Conservation (phyloP, 2,329 filamentous ascomycete species). For the Leptographium wingfieldii region DNA sequence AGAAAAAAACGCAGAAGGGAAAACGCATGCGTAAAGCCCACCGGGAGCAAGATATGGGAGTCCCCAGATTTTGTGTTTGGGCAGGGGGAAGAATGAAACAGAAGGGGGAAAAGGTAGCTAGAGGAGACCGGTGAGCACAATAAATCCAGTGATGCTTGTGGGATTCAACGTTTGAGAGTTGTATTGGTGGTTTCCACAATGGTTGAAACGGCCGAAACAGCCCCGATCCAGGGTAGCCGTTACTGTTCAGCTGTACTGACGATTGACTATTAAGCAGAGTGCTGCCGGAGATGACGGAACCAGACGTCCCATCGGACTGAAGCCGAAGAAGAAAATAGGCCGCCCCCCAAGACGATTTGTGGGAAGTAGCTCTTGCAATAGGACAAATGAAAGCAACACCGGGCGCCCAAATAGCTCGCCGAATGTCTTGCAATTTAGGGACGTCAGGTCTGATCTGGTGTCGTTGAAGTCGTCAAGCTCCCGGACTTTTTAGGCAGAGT, state of each 20-base stretch:
- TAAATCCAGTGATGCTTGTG: constrained; percentile 16
- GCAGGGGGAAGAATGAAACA: background rate
- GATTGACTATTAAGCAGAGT: constrained; percentile 10
- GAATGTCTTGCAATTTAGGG: background rate
- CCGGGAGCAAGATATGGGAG: constrained; percentile 7
- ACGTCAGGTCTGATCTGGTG: background rate
- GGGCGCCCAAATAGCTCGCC: background rate
- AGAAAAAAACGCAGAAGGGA: background rate
- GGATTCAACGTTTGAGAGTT: constrained; percentile 28
- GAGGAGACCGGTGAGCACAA: background rate
- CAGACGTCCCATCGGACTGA: constrained; percentile 4
- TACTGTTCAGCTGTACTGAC: constrained; percentile 12
- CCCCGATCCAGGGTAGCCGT: constrained; percentile 16
- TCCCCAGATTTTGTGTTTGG: constrained; percentile 15
- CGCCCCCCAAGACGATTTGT: background rate
- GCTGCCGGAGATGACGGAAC: constrained; percentile 12
- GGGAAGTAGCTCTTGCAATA: background rate
- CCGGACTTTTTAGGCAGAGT: background rate
- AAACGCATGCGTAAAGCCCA: background rate
- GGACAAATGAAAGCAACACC: background rate
- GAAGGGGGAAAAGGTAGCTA: background rate
- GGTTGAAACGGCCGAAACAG: constrained; percentile 29
- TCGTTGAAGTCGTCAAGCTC: background rate
- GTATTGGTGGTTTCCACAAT: constrained; percentile 23
- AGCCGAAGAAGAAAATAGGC: constrained; percentile 6